phyloP scores from a whole-genome alignment of 2,329 filamentous ascomycete genomes.

The Exserohilum rostratum region DNA sequence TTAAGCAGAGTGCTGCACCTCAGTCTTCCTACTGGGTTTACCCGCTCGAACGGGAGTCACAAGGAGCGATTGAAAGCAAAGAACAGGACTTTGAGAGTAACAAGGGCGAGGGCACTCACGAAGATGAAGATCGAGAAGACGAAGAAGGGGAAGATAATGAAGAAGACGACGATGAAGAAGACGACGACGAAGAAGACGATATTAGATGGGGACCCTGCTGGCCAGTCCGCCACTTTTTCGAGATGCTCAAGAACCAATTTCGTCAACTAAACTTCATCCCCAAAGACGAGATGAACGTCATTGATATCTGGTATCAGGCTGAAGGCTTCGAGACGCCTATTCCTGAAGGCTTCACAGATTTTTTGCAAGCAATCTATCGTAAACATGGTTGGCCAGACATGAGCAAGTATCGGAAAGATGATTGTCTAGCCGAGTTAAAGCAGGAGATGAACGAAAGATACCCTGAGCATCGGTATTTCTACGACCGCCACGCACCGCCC shows the following conservation, averaged over 20 bases:
- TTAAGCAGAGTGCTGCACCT: neutral
- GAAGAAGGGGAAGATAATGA: neutral
- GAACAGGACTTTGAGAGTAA: too few species aligned
- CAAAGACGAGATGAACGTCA: neutral
- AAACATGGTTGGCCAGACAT: neutral
- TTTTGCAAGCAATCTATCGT: neutral
- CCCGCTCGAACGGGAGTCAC: too few species aligned
- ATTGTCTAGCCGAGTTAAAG: neutral
- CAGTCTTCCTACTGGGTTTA: neutral
- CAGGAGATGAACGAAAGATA: neutral
- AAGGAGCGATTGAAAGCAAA: too few species aligned
- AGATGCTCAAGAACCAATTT: neutral
- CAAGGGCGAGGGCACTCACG: too few species aligned
- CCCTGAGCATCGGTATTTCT: neutral
- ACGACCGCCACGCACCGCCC: too few species aligned
- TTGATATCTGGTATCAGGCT: neutral
- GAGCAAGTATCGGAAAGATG: neutral
- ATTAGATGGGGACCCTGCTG: neutral
- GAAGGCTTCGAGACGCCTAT: neutral
- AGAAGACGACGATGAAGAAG: too few species aligned
- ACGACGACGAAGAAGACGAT: neutral
- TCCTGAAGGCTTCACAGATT: neutral
- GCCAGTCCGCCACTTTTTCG: neutral
- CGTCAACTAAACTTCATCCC: neutral
- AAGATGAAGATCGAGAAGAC: neutral